Evolutionary conservation across 495 filamentous ascomycete genomes (phyloP), one percentile per base, ranked within the genome.

Genomic region (Hypoxylon fuscum): DNA sequence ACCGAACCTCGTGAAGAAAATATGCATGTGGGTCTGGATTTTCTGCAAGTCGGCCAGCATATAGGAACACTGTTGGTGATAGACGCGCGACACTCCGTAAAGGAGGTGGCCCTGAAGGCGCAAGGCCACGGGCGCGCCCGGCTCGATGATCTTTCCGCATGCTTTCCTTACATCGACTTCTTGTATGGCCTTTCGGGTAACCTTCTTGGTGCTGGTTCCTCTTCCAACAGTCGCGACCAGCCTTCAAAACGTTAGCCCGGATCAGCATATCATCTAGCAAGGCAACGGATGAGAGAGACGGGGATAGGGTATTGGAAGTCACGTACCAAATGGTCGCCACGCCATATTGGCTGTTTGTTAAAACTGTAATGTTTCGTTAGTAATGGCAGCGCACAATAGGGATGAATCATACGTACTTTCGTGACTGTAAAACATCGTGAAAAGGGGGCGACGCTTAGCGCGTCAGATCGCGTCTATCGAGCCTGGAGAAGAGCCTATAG

Each of bases 301-400:
- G 18, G 22, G 31, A 10, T 22, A 2, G n/a, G 37, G 41, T 42
- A 27, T 25, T 3, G 10, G 8, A 22, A 32, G 22, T 35, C 52
- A 71, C 85, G 73, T 81, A 96, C 93, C 95, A 98, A 46, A 98
- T 87, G 1, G 94, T 97, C 3, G 94, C 91, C 51, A 98, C 91
- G 23, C 95, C 95, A 79, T 96, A 88, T 70, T 92, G 88, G 37
- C 88, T 87, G 41, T 85, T 92, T 4, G 91, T 96, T 50, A 98
- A 87, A 57, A 98, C 93, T 96, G 29, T 10, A 20, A 56, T 14
- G 22, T 4, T 4, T 6, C 59, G 55, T 71, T 9, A 73, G 64
- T 29, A 55, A 40, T 35, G 66, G 67, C 48, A 44, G 58, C 64
- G 55, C 14, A 27, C 8, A 3, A 38, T 35, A 18, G 14, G 32